Evolutionary conservation across 2,329 filamentous ascomycete genomes (phyloP), one percentile per base, ranked within the genome.

Genomic region (Xylariales sp.): DNA sequence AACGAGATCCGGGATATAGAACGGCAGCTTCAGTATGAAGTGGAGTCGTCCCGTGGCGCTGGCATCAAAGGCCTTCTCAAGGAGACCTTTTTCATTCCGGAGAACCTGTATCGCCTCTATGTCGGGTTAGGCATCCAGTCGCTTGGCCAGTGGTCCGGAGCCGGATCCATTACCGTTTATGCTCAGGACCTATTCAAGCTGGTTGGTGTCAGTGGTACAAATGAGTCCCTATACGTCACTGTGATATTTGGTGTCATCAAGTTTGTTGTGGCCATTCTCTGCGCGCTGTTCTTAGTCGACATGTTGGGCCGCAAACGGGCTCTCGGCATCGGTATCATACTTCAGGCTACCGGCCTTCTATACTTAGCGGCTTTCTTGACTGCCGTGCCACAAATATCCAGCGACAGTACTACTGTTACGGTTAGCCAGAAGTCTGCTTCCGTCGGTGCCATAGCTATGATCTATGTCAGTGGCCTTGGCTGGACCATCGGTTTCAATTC

Each of bases 201-300:
- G 41, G 72, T 90, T 27, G 86, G 85, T 5, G 77, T 85, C 32
- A 76, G 72, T 1, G 84, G 85, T 6, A 71, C 72, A 29, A 73
- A 81, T 31, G 81, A 88, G 57, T 78, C 78, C 37, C 74, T 89
- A 0, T 78, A 88, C 25, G 76, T 85, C 12, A 89, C 83, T 0
- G 84, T 78, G 4, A 77, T 91, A 35, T 88, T 90, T 38, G 85
- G 85, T 29, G 74, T 88, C 36, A 70, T 88, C 49, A 90, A 90
- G 54, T 75, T 90, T 38, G 56, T 76, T 6, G 73, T 81, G 0
- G 77, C 83, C 12, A 55, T 89, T 21, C 47, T 77, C 27, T 90
- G 85, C 56, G 85, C 85, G 0, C 70, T 89, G 37, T 88, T 90
- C 72, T 72, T 90, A 7, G 84, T 90, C 46, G 86, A 90, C 49